phyloP scores from a whole-genome alignment of 495 filamentous ascomycete species.

The Lindgomyces ingoldianus region DNA sequence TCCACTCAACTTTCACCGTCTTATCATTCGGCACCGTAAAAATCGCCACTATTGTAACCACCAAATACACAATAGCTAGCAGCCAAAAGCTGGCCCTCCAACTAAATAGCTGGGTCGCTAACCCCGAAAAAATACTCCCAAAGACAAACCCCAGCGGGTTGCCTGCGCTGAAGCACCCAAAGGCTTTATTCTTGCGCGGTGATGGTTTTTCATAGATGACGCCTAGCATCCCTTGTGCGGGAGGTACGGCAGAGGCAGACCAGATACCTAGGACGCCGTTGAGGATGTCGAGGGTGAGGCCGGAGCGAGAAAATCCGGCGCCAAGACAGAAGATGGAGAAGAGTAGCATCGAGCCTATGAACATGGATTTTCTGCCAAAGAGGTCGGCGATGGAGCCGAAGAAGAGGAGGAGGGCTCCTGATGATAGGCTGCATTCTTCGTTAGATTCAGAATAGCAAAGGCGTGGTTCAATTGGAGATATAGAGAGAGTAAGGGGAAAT shows the following conservation, averaged over 20 bases:
- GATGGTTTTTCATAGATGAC: conserved; percentile 64
- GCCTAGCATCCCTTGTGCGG: conserved; percentile 66
- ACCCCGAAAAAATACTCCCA: conserved; percentile 65
- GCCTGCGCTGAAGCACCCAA: conserved; percentile 68
- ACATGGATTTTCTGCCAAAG: conserved; percentile 69
- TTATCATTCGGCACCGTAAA: conserved; percentile 65
- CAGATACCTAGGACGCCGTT: conserved; percentile 64
- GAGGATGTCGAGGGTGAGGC: conserved; percentile 65
- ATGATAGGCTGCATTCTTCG: conserved; percentile 60
- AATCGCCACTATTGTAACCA: conserved; percentile 60
- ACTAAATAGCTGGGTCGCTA: conserved; percentile 65
- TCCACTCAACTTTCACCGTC: conserved; percentile 51
- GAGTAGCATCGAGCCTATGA: conserved; percentile 65
- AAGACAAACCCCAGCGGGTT: conserved; percentile 71
- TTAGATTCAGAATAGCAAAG: too few relatives aligned
- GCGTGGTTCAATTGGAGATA: too few relatives aligned
- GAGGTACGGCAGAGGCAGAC: conserved; percentile 64
- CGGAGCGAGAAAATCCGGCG: conserved; percentile 62
- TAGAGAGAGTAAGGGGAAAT: conserved; percentile 1
- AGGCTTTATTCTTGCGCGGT: conserved; percentile 65
- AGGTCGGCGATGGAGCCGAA: conserved; percentile 75
- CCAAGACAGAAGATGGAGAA: conserved; percentile 60
- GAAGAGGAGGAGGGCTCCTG: conserved; percentile 70
- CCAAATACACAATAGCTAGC: conserved; percentile 62
- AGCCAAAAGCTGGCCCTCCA: conserved; percentile 70